These are phyloP conservation scores for Dillenia suffruticosa DNA, from an alignment of 164 flowering plant species.

Conservation along the genomic window DNA sequence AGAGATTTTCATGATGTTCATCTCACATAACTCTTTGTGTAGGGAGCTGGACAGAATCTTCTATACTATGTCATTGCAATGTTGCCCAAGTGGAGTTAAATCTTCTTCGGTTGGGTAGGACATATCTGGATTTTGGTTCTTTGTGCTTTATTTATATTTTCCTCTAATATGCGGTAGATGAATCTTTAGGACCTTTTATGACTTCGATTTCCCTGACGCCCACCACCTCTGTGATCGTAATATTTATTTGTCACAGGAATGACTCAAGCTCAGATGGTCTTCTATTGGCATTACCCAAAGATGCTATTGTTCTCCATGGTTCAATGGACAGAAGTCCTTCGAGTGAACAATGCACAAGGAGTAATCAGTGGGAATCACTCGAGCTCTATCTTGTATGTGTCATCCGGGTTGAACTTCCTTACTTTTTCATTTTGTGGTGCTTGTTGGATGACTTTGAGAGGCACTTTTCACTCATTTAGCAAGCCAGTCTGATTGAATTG, in stretches of 20 bases:
- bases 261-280: conserved; percentile 35
- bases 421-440: background rate
- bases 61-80: conserved; percentile 61
- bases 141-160: conserved; percentile 6
- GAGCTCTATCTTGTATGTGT: conserved; percentile 76
- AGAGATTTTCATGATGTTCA: background rate
- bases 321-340: conserved; percentile 32
- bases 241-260: conserved; percentile 27
- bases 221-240: background rate
- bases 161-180: background rate
- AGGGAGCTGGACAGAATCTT: conserved; percentile 87
- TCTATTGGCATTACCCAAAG: conserved; percentile 54
- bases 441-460: too few species aligned
- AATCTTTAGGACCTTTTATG: background rate
- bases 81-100: conserved; percentile 47
- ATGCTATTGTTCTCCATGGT: conserved; percentile 32
- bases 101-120: conserved; percentile 40
- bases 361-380: conserved; percentile 72
- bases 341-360: conserved; percentile 30
- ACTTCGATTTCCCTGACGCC: background rate
- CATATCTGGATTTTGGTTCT: conserved; percentile 1
- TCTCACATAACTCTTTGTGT: conserved; percentile 2
- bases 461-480: too few species aligned
- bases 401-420: conserved; percentile 9
- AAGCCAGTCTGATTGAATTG: too few species aligned